A percentile compares a stretch with the other conserved stretches of the same genome.
phyloP scores from a whole-genome alignment of 768 basidiomycete species.

The Paxillus involutus region DNA sequence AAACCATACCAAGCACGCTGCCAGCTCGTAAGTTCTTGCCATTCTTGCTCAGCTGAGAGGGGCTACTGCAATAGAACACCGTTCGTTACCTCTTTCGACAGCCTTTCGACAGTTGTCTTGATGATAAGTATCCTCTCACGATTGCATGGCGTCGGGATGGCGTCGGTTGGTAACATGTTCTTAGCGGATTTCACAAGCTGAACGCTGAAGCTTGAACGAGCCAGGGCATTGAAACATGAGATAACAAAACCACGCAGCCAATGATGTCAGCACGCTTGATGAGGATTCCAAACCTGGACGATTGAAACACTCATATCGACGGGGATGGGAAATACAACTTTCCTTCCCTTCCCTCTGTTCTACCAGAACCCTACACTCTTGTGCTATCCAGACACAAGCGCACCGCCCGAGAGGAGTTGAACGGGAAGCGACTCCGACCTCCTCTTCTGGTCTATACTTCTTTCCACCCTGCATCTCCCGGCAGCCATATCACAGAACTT shows the following conservation, averaged over 20 bases:
- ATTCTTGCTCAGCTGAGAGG: too few relatives aligned
- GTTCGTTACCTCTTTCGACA: neutral
- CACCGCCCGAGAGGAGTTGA: neutral
- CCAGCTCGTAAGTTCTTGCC: too few relatives aligned
- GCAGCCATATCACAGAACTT: neutral
- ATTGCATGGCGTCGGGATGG: neutral
- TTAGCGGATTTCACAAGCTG: neutral
- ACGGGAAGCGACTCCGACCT: neutral
- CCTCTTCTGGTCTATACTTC: neutral
- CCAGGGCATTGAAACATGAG: neutral
- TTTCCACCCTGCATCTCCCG: neutral
- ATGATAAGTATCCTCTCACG: neutral
- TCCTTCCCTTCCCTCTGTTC: neutral
- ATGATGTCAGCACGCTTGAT: neutral
- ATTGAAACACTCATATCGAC: neutral
- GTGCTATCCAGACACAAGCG: neutral
- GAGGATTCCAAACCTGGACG: neutral
- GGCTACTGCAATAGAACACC: conserved; percentile 21
- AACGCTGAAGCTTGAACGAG: neutral
- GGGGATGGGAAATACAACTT: neutral
- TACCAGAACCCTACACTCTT: neutral
- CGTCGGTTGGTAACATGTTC: neutral
- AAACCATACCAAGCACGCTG: too few relatives aligned
- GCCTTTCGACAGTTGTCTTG: too few relatives aligned
- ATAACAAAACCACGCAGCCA: neutral